phyloP scores from a whole-genome alignment of 805 yeast genomes.

The Kodamaea kaohsiungensis region DNA sequence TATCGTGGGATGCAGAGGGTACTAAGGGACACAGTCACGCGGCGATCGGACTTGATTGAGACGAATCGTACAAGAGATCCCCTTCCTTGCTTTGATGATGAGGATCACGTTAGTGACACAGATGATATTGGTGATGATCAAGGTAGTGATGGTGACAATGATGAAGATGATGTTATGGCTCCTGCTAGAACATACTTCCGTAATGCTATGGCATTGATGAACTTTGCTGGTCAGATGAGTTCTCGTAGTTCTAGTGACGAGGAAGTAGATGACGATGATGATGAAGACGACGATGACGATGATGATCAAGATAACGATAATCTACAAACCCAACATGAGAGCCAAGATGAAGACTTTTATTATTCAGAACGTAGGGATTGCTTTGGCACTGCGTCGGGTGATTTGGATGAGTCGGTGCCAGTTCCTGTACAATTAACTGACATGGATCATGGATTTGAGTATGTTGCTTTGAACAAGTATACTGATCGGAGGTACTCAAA shows the following conservation, averaged over 20 bases:
- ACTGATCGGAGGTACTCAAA: constrained; percentile 17
- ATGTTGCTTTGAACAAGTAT: constrained; percentile 12
- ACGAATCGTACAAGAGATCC: no score
- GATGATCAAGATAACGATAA: neutral
- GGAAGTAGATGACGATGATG: constrained; percentile 1
- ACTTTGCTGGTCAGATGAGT: neutral
- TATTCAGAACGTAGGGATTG: constrained; percentile 10
- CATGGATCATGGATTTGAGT: constrained; percentile 11
- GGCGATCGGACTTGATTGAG: neutral
- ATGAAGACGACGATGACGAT: neutral
- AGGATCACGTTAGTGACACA: no score
- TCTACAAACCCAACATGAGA: neutral
- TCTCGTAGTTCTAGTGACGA: neutral
- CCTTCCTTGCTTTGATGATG: no score
- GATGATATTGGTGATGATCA: neutral
- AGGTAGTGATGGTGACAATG: neutral
- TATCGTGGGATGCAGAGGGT: constrained; percentile 13
- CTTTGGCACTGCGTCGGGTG: constrained; percentile 10
- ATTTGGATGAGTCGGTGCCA: neutral
- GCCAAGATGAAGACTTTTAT: constrained; percentile 13
- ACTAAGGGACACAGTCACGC: neutral
- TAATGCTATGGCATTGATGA: neutral
- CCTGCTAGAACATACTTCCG: neutral
- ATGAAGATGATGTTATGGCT: neutral
- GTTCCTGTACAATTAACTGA: neutral